A percentile compares a stretch with the other conserved stretches of the same genome.
These are phyloP conservation scores for Aegilops umbellulata DNA, from an alignment of 176 grass and related monocot species.

Conservation along the genomic window DNA sequence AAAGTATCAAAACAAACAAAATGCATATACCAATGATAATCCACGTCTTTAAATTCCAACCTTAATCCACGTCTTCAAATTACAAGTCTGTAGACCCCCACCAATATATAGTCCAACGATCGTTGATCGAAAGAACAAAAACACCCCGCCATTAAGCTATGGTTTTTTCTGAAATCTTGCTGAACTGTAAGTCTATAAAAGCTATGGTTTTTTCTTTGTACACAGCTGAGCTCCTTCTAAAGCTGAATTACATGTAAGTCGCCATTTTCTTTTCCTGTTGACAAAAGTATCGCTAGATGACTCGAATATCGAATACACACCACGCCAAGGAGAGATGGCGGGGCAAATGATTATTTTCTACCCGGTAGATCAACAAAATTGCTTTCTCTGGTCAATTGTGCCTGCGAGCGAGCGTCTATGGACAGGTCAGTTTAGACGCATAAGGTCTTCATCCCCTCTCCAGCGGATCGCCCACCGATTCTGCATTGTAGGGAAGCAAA, in stretches of 20 bases:
- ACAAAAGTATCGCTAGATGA: neutral
- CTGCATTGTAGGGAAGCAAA: conserved; percentile 22
- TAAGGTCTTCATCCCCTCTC: conserved; percentile 10
- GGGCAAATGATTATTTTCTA: conserved; percentile 7
- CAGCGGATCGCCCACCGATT: neutral
- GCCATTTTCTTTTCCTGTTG: neutral
- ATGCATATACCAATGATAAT: neutral
- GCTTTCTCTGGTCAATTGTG: conserved; percentile 1
- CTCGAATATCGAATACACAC: conserved; percentile 15
- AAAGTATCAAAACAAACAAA: too few species aligned
- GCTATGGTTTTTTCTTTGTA: conserved; percentile 1
- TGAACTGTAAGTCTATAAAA: conserved; percentile 27
- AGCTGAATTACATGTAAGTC: conserved; percentile 18
- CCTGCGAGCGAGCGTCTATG: neutral
- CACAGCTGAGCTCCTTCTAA: conserved; percentile 12
- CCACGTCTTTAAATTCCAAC: neutral
- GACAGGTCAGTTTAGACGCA: neutral
- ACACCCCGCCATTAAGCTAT: neutral
- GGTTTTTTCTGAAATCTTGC: neutral
- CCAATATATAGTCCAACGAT: neutral
- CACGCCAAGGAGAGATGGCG: conserved; percentile 28
- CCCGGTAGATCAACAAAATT: neutral
- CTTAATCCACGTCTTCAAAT: neutral
- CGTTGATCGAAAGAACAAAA: neutral
- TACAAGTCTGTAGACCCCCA: neutral